Evolutionary conservation across 1,139 yeast genomes (phyloP).

Genomic region (Saccharomyces hybrid): DNA sequence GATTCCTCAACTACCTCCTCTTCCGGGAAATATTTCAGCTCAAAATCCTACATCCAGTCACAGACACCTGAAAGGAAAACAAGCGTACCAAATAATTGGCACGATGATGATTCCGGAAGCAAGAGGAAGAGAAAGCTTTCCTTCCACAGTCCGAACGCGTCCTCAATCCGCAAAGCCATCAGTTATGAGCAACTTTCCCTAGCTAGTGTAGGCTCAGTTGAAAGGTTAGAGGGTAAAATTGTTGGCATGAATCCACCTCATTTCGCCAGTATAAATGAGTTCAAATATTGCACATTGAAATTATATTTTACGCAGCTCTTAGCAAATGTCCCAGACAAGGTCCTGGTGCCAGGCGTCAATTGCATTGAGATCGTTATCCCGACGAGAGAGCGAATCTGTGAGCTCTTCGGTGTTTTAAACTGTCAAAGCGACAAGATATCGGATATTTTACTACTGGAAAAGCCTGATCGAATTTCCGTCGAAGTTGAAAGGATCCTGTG

Average conservation of each 20-base stretch:
- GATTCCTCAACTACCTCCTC: slow-evolving; percentile 2
- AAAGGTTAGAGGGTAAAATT: neutral
- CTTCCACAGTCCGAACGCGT: neutral
- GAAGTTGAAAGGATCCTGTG: neutral
- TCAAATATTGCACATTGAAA: neutral
- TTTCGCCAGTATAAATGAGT: neutral
- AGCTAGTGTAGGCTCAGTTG: neutral
- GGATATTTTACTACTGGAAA: neutral
- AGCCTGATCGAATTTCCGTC: neutral
- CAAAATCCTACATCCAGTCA: neutral
- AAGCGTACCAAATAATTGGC: neutral
- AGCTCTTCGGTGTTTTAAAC: neutral
- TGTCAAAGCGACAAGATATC: neutral
- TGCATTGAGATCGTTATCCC: neutral
- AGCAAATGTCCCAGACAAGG: neutral
- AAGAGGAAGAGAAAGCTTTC: neutral
- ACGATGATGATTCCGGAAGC: neutral
- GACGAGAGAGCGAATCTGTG: neutral
- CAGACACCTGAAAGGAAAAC: neutral
- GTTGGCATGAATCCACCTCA: neutral
- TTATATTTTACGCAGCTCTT: neutral
- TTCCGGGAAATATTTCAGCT: neutral
- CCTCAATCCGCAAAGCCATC: neutral
- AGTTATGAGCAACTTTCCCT: neutral
- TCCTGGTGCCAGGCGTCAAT: neutral